These are phyloP conservation scores for Cordia subcordata DNA, from an alignment of 257 asterid species.

Conservation along the genomic window DNA sequence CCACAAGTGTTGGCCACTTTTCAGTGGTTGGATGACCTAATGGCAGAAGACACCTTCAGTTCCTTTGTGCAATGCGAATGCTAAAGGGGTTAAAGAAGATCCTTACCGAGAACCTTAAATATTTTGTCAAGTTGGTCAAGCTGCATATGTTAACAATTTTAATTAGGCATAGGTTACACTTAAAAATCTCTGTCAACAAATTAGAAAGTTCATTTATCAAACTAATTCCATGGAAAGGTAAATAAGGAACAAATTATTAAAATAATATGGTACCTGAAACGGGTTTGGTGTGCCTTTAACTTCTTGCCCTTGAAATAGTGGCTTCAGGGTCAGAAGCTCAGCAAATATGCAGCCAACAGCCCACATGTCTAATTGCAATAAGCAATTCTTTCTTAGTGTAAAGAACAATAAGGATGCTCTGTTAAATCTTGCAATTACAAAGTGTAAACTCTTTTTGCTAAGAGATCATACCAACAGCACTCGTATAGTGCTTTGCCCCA, in stretches of 20 bases:
- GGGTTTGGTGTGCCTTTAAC: slow-evolving; percentile 94
- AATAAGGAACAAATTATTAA: slow-evolving; percentile 3
- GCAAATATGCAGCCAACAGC: slow-evolving; percentile 99
- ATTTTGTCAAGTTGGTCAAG: slow-evolving; percentile 98
- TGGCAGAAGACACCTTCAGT: slow-evolving; percentile 6
- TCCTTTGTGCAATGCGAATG: slow-evolving; percentile 6
- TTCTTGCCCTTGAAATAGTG: slow-evolving; percentile 99
- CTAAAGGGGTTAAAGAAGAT: slow-evolving; percentile 22
- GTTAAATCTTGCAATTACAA: slow-evolving; percentile 13
- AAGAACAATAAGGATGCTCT: background rate
- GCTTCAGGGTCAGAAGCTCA: slow-evolving; percentile 94
- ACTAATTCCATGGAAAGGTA: slow-evolving; percentile 13
- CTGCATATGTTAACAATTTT: slow-evolving; percentile 43
- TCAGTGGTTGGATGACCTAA: slow-evolving; percentile 97
- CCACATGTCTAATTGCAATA: slow-evolving; percentile 81
- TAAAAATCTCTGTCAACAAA: slow-evolving; percentile 1
- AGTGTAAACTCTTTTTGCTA: slow-evolving; percentile 5
- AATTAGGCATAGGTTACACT: slow-evolving; percentile 10
- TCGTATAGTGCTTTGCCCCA: slow-evolving; percentile 95
- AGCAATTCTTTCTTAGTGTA: slow-evolving; percentile 9
- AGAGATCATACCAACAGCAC: slow-evolving; percentile 84
- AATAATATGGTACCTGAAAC: slow-evolving; percentile 61
- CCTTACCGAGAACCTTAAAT: slow-evolving; percentile 91
- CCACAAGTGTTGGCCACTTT: slow-evolving; percentile 85
- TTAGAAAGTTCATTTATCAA: background rate